These are phyloP conservation scores for Botrytis aclada DNA, from an alignment of 2,329 filamentous ascomycete genomes.

Conservation along the genomic window DNA sequence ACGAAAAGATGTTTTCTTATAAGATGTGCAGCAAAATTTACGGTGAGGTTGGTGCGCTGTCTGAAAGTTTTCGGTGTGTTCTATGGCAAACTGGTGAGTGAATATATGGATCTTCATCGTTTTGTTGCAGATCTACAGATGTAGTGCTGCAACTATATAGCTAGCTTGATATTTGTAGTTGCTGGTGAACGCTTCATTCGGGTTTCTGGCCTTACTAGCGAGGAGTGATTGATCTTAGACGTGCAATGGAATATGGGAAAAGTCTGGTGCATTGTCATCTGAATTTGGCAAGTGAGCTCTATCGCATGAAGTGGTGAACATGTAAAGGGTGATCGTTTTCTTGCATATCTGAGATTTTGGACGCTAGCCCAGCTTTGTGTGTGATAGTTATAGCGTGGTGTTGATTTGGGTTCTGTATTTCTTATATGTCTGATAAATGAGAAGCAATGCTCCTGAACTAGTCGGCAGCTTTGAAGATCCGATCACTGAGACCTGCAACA, in stretches of 20 bases:
- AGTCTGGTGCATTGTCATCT: not conserved
- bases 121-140: not conserved
- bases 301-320: not conserved
- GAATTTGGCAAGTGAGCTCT: accelerated
- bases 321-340: not conserved
- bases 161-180: not conserved
- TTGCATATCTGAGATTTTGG: not conserved
- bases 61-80: not conserved
- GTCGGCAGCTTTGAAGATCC: not conserved
- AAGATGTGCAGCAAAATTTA: not conserved
- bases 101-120: not conserved
- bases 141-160: not conserved
- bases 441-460: not conserved
- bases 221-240: not conserved
- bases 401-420: not conserved
- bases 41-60: not conserved
- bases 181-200: not conserved
- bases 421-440: not conserved
- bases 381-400: not conserved
- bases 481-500: not conserved
- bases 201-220: not conserved
- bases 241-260: accelerated
- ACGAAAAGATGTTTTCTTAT: too few species aligned
- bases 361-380: not conserved
- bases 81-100: not conserved